Base-by-base conservation (phyloP, 495 filamentous ascomycete genomes). In the Hypoxylon perforatum region DNA sequence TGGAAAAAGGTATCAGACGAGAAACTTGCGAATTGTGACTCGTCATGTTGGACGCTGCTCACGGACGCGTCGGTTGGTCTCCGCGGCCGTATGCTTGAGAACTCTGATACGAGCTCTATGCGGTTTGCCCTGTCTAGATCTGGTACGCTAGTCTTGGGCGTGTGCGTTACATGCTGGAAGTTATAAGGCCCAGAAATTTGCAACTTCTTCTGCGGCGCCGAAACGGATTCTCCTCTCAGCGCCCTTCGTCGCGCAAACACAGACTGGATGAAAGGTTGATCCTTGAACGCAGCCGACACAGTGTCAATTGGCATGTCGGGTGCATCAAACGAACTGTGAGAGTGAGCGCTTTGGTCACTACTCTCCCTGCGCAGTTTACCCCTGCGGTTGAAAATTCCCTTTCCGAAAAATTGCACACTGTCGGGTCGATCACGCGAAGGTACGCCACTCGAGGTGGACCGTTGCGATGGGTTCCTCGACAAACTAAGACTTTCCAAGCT, bases 91-190 rank as follows among this genome's bases (percentile, higher is more conserved):
- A 91, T 84, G 12, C 87, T 84, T 38, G 86, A 87, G 73, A 89
- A 90, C 67, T 91, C 86, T 2, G 87, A 85, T 14, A 87, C 82
- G 22, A 92, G 78, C 28, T 93, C 86, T 51, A 82, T 80, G 50
- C 87, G 82, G 36, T 83, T 84, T 10, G 84, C 72, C 28, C 78
- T 81, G 38, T 87, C 82, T 28, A 92, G 66, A 11, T 81, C 79
- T 12, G 87, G 81, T 46, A 92, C 82, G 56, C 90, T 85, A 12
- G 88, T 78, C 19, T 84, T 87, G 36, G 85, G 85, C 14, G 90
- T 92, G 73, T 96, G 91, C 21, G 90, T 90, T 45, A 97, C 77
- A 75, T 96, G 93, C 66, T 94, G 92, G 70, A 97, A 97, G 75
- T 94, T 90, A 76, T 91, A 96, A 4, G 93, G 93, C 19, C 85